Conservation (phyloP, 1,284 basidiomycete species). For the Irpex sp. region DNA sequence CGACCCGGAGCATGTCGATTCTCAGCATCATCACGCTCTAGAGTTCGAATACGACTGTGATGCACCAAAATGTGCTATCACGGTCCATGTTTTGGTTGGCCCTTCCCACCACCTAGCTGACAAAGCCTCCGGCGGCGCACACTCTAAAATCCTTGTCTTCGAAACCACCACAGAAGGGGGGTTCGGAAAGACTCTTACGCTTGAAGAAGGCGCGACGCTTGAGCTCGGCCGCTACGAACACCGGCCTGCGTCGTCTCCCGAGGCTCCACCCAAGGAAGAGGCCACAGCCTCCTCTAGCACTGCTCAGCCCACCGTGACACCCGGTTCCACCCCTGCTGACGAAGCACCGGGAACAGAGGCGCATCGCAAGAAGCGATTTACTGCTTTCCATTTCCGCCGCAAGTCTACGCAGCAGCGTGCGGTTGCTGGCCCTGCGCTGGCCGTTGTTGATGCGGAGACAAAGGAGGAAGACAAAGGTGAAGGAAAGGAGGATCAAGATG, state of each 20-base stretch:
- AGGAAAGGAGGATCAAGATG: conserved; percentile 43
- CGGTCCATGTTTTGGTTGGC: conserved; percentile 67
- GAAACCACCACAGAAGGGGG: conserved; percentile 76
- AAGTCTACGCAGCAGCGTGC: conserved; percentile 41
- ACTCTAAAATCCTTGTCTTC: conserved; percentile 61
- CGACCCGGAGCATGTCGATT: conserved; percentile 39
- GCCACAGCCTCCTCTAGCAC: conserved; percentile 15
- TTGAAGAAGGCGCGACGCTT: conserved; percentile 72
- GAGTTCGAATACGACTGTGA: conserved; percentile 91
- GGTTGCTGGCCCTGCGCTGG: conserved; percentile 68
- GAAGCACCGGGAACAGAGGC: conserved; percentile 9
- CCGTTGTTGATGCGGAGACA: conserved; percentile 57
- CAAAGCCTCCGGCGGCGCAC: conserved; percentile 35
- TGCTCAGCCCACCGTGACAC: conserved; percentile 10
- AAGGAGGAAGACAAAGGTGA: conserved; percentile 36
- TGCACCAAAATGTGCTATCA: conserved; percentile 75
- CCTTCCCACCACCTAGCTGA: conserved; percentile 51
- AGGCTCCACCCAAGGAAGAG: conserved; percentile 14
- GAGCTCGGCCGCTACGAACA: conserved; percentile 69
- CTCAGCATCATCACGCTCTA: conserved; percentile 63
- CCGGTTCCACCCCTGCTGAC: conserved; percentile 10
- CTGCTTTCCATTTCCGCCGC: conserved; percentile 59
- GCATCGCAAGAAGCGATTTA: conserved; percentile 49
- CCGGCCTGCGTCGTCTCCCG: conserved; percentile 10
- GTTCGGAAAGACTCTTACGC: conserved; percentile 67